Evolutionary conservation across 805 yeast species (phyloP).

Genomic region (Kodamaea sagamina): DNA sequence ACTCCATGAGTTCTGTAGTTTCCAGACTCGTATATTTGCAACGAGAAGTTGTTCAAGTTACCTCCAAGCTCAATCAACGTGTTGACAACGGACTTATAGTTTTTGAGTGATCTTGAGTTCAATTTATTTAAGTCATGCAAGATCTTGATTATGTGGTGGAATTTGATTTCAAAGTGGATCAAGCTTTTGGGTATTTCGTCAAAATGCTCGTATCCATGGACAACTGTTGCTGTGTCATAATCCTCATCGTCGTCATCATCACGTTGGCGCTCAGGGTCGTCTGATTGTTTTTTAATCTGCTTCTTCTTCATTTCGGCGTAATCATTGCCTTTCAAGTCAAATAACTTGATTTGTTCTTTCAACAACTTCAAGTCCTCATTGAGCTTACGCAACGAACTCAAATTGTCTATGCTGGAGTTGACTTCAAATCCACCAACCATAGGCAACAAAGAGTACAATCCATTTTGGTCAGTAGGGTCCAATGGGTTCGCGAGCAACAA

Average conservation of each 20-base stretch:
- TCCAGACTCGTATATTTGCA: conserved; percentile 36
- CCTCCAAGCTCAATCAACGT: conserved; percentile 56
- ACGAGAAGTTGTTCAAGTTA: conserved; percentile 55
- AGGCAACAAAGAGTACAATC: conserved; percentile 52
- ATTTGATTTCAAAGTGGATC: conserved; percentile 35
- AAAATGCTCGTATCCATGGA: conserved; percentile 18
- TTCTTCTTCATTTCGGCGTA: conserved; percentile 12
- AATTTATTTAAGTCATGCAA: conserved; percentile 38
- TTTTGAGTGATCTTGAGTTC: conserved; percentile 39
- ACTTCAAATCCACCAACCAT: conserved; percentile 41
- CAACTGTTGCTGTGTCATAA: not conserved
- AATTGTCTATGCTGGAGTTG: conserved; percentile 30
- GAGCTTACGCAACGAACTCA: conserved; percentile 33
- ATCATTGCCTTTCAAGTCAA: conserved; percentile 27
- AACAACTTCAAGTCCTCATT: conserved; percentile 38
- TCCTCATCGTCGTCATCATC: conserved; percentile 8
- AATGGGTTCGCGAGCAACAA: conserved; percentile 51
- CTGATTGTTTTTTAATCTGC: not conserved
- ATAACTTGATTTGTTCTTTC: conserved; percentile 34
- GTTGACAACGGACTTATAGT: conserved; percentile 40
- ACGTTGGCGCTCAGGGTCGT: not conserved
- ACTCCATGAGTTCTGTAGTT: conserved; percentile 6
- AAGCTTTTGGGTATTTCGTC: conserved; percentile 33
- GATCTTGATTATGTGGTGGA: conserved; percentile 35
- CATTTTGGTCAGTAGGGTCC: conserved; percentile 54